phyloP scores from a whole-genome alignment of 257 asterid genomes.

The Nemophila menziesii region DNA sequence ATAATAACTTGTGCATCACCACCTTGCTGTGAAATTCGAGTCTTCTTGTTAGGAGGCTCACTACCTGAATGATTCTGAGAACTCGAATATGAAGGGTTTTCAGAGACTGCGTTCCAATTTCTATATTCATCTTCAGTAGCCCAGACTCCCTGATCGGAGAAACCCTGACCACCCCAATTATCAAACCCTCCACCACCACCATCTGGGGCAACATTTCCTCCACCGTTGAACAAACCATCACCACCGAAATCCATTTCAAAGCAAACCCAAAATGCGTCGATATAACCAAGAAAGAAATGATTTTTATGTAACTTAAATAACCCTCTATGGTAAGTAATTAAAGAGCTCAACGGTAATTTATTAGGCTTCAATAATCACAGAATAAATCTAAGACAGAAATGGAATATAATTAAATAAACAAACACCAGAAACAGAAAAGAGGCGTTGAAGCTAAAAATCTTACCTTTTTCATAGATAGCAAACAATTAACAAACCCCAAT shows the following conservation, averaged over 20 bases:
- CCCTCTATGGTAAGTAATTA: background rate
- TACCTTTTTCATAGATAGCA: background rate
- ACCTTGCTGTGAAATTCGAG: constrained; percentile 5
- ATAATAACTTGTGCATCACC: constrained; percentile 4
- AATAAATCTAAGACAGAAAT: background rate
- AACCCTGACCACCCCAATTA: constrained; percentile 12
- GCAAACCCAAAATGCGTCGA: background rate
- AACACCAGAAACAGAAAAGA: background rate
- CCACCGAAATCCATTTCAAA: constrained; percentile 15
- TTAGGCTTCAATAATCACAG: background rate
- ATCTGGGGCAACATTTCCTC: constrained; percentile 10
- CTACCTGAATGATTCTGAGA: constrained; percentile 4
- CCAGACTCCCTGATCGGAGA: constrained; percentile 16
- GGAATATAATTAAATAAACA: background rate
- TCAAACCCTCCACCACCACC: constrained; percentile 7
- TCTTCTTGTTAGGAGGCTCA: constrained; percentile 17
- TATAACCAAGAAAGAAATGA: background rate
- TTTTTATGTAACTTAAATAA: background rate
- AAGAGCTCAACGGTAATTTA: background rate
- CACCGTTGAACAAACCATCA: constrained; percentile 10
- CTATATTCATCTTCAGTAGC: constrained; percentile 26
- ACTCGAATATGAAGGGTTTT: constrained; percentile 10
- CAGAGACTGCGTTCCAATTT: constrained; percentile 10
- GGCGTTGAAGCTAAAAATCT: background rate
- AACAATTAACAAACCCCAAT: background rate